Conservation (phyloP, 208 protist genomes). For the Acanthamoeba divionensis region DNA sequence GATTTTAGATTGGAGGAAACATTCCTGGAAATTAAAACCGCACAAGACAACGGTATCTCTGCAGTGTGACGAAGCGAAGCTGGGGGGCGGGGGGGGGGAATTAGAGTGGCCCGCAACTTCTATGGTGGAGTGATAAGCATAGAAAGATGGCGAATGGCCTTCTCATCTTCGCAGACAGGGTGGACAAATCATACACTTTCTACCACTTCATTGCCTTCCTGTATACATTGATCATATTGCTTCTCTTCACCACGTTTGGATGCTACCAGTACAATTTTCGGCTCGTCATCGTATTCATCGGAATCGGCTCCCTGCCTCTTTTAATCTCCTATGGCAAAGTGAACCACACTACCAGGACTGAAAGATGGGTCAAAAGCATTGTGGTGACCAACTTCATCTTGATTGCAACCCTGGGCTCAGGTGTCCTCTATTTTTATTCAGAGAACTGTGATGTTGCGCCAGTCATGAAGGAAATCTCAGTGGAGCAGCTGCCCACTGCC, state of each 20-base stretch:
- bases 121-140: too few relatives aligned
- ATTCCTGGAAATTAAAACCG: too few relatives aligned
- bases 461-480: not conserved
- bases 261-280: slow-evolving; percentile 1
- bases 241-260: slow-evolving; percentile 37
- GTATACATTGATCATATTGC: slow-evolving; percentile 4
- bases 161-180: slow-evolving; percentile 1
- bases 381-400: not conserved
- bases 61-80: too few relatives aligned
- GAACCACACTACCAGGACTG: not conserved
- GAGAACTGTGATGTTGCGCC: slow-evolving; percentile 8
- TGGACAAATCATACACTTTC: slow-evolving; percentile 9
- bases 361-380: not conserved
- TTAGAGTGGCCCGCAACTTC: too few relatives aligned
- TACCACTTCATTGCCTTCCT: slow-evolving; percentile 53
- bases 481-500: not conserved
- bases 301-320: not conserved
- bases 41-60: too few relatives aligned
- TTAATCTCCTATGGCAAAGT: not conserved
- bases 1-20: too few relatives aligned
- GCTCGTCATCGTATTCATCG: slow-evolving; percentile 2
- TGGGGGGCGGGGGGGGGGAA: too few relatives aligned
- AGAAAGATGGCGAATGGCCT: too few relatives aligned
- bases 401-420: not conserved
- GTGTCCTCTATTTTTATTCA: slow-evolving; percentile 13